Evolutionary conservation across 2,329 filamentous ascomycete genomes (phyloP), one percentile per base, ranked within the genome.

Genomic region (Tolypocladium endophyticum): DNA sequence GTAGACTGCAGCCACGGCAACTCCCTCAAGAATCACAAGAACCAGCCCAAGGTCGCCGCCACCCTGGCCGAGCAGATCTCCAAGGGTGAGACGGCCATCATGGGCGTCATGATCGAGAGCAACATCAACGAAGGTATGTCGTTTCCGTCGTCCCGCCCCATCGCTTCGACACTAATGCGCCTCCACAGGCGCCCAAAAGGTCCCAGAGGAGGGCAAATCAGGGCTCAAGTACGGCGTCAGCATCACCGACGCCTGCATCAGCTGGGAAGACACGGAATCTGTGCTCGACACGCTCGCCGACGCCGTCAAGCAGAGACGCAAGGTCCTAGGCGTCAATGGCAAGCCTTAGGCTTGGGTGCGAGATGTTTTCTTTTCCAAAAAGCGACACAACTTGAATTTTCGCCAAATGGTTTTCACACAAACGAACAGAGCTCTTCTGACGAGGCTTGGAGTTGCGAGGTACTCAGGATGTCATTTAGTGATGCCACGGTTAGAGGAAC

Each of bases 101-200:
- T 97, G 85, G 94, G 94, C 69, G 90, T 97, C 61, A 99, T 99
- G 94, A 96, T 99, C 69, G 94, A 99, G 80, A 95, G 90, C 75
- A 90, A 97, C 75, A 95, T 97, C 77, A 88, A 93, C 69, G 93
- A 97, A 78, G 92, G 89, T 88, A 73, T 69, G 80, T 66, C n/a
- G 14, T 14, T 23, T 11, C 7, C 18, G 3, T 3, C 4, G 30
- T 36, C 50, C 16, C 20, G 3, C 30, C 20, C 50, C 2, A 2
- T 36, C 3, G 20, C 1, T n/a, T 23, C 30, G 9, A 7, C 16
- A 9, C 50, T 54, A 14, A 54, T 33, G 14, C 30, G 1, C 20
- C 5, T 33, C 33, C 14, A 61, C 66, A 87, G 87, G 92, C 66
- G 89, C 82, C 75, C 94, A 99, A 74, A 97, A 97, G 76, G 90